Evolutionary conservation across 345 rosid genomes (phyloP), one percentile per base, ranked within the genome.

Genomic region (Dovyalis caffra): DNA sequence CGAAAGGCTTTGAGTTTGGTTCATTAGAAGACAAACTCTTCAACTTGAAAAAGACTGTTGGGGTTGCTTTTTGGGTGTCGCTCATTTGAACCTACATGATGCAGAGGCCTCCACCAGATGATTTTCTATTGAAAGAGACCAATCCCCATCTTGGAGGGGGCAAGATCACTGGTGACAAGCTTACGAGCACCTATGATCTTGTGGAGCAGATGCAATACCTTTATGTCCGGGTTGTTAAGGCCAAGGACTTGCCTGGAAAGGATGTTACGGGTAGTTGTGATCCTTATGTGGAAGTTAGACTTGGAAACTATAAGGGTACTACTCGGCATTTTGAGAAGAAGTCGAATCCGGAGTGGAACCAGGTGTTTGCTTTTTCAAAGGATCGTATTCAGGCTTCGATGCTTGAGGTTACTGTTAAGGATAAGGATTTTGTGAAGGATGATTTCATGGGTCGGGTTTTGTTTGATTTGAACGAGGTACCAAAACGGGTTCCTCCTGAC

Each of bases 191-290:
- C 4, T 93, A 93, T 70, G 98, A 95, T 61, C 87, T 95, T 49
- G 99, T 95, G 6, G 98, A 93, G 85, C 92, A 88, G 86, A 95
- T 93, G 98, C 90, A 87, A 45, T 95, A 79, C 80, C 86, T 95
- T 47, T 95, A 89, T 77, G 98, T 91, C 26, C 87, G 83, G 77
- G 99, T 95, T 12, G 99, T 95, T 4, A 95, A 93, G 78, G 99
- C 97, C 37, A 88, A 84, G 83, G 93, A 90, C 76, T 91, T 95
- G 28, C 99, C 99, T 0, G 88, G 73, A 21, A 95, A 87, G 91
- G 98, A 93, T 74, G 84, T 91, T 9, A 79, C 98, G 8, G 98
- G 99, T 4, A 90, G 95, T 71, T 84, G 91, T 25, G 99, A 95
- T 72, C 99, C 99, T 66, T 95, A 93, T 38, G 99, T 88, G 45